Evolutionary conservation across 2,329 filamentous ascomycete species (phyloP).

Genomic region (Rugonectria rugulosa): DNA sequence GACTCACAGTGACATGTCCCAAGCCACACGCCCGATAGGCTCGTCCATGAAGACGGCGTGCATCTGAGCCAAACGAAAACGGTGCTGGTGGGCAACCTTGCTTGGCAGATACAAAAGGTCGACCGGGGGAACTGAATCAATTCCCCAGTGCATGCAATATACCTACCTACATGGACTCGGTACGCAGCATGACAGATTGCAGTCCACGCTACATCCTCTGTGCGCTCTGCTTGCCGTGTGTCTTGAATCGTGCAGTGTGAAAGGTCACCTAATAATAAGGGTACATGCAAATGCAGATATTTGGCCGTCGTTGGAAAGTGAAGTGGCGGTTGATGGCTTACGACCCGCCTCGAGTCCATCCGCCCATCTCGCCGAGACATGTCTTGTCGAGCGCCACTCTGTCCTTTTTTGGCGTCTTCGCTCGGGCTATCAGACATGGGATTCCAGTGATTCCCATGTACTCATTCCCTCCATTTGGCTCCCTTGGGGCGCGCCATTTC

Average conservation of each 20-base stretch:
- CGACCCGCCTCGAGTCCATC: slow-evolving; percentile 30
- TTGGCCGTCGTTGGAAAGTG: slow-evolving; percentile 23
- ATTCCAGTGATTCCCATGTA: slow-evolving; percentile 34
- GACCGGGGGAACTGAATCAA: slow-evolving; percentile 10
- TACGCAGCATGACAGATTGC: no score
- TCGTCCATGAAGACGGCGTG: slow-evolving; percentile 13
- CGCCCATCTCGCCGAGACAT: slow-evolving; percentile 38
- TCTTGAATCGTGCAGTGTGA: slow-evolving; percentile 10
- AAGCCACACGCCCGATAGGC: no score
- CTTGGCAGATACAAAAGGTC: background rate
- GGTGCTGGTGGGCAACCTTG: background rate
- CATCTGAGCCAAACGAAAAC: slow-evolving; percentile 21
- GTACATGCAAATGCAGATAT: slow-evolving; percentile 4
- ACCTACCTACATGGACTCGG: no score
- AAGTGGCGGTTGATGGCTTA: slow-evolving; percentile 30
- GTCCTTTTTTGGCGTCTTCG: slow-evolving; percentile 16
- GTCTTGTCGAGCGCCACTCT: slow-evolving; percentile 22
- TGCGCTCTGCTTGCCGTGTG: no score
- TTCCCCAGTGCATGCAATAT: background rate
- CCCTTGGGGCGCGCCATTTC: no score
- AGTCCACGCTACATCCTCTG: no score
- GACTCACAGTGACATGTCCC: no score
- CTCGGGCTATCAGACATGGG: slow-evolving; percentile 25
- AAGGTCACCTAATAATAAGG: slow-evolving; percentile 7
- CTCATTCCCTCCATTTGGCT: slow-evolving; percentile 29